Base-by-base conservation (phyloP, 495 filamentous ascomycete species). In the Chaetomidium leptoderma region DNA sequence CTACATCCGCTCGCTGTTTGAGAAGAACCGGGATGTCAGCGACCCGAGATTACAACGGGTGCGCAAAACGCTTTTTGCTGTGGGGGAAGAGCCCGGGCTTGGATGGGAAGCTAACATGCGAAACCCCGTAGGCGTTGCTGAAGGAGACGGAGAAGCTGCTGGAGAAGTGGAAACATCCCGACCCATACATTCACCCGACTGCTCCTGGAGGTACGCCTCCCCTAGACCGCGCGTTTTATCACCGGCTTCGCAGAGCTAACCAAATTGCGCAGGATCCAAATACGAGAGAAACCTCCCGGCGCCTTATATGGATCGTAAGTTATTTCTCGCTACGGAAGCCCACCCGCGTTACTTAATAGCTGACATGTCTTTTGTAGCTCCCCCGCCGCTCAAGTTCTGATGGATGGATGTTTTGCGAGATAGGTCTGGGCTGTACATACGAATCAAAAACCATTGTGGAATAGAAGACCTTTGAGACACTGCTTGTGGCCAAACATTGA, bases 131-230 rank as follows among this genome's bases (percentile, higher is more conserved):
- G 92, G 83, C 80, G 24, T 67, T 99, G 47, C 75, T 97, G 44
- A 81, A 85, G 60, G 90, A 96, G 72, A 89, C 95, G 30, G 93
- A 97, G 72, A 85, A 86, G 55, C 66, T 96, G 53, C 72, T 99
- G 59, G 84, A 96, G 64, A 88, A 83, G 64, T 99, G 91, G 91
- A 97, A 97, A 72, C 95, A 99, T 68, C 93, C 93, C 3, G 93
- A 99, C 69, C 91, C 92, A 29, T 97, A 96, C 68, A 73, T 79
- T 55, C 81, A 85, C 47, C 93, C 93, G 8, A 92, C 90, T 17
- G 92, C 93, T 13, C 93, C 93, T 17, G 93, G 93, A 81, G 93
- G 93, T 95, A 80, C 63, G 83, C n/a, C 11, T 11, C 37, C n/a
- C 21, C 11, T 19, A 45, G 30, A 52, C 4, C 37, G 2, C 30